Conservation (phyloP, 768 basidiomycete genomes). For the Mycena haematopus region DNA sequence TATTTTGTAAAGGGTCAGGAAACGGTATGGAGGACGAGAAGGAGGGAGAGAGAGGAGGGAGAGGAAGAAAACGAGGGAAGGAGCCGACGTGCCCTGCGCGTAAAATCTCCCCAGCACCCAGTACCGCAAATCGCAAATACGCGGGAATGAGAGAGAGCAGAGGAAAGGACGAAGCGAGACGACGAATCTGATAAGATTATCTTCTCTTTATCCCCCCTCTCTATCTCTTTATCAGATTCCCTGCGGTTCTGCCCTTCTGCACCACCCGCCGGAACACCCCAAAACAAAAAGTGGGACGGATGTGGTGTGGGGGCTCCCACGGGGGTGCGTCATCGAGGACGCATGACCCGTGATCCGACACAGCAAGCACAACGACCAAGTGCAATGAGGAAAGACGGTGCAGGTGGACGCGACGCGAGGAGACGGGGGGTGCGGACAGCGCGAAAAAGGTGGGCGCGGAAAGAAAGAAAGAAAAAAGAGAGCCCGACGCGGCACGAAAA, state of each 20-base stretch:
- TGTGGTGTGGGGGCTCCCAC: no score
- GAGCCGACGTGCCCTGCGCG: no score
- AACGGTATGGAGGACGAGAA: not conserved
- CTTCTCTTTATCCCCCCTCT: not conserved
- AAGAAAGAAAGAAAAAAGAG: not conserved
- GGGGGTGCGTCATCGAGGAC: no score
- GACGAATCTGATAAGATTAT: constrained; percentile 22
- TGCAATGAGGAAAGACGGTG: no score
- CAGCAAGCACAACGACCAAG: no score
- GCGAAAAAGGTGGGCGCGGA: no score
- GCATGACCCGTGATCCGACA: no score
- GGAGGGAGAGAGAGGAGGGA: not conserved
- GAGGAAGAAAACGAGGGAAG: not conserved
- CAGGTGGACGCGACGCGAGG: no score
- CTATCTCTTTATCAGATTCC: constrained; percentile 2
- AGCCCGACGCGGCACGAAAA: not conserved
- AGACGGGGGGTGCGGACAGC: no score
- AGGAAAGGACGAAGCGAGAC: not conserved
- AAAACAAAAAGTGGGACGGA: no score
- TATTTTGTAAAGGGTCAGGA: constrained; percentile 38
- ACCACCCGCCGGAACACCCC: not conserved
- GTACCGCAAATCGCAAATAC: no score
- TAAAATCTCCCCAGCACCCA: no score
- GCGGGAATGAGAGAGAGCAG: not conserved
- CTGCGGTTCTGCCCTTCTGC: not conserved